Evolutionary conservation across 2,329 filamentous ascomycete genomes (phyloP), one percentile per base, ranked within the genome.

Genomic region (Stemphylium lycopersici): DNA sequence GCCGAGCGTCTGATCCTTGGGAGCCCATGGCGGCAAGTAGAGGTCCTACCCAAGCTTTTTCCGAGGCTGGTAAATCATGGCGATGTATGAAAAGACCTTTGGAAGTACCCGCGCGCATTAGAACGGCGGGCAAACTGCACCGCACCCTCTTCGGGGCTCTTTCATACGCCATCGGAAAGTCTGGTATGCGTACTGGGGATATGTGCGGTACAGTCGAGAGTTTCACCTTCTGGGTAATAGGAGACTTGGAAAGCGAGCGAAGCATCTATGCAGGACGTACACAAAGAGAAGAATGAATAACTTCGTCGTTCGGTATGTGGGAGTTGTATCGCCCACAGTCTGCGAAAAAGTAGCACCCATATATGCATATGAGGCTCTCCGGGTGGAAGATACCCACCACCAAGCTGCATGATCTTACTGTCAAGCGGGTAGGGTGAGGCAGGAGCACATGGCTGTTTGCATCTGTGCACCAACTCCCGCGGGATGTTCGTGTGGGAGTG

Each of bases 1-100:
- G 89, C 1, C 89, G 81, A 1, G 84, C 86, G 69, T 87, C 80
- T 0, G 81, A 77, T 61, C 90, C 88, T 0, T 86, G 87, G 8
- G 84, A 86, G 20, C 87, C 87, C 72, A 90, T 85, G 6, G 80
- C 81, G 2, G 80, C 76, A 8, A 81, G 79, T 50, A 89, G 83
- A 22, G 88, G 83, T 0, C 77, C 66, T 5, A 75, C 70, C 82
- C 83, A 85, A 41, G 75, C 59, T 22, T 61, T 49, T 84, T 74
- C 13, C 71, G 63, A 42, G 73, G 63, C 22, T 78, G 76, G 71
- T 84, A 83, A 62, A 88, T 80, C 37, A 87, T 71, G 66, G 20
- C 63, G 59, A 20, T 77, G 74, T 7, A 78, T 61, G 55, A 76
- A 78, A 2, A 78, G 69, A 3, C 76, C 76, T 48, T 77, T 77